These are phyloP conservation scores for Hyphodiscus sp. DNA, from an alignment of 2,329 filamentous ascomycete species.

Conservation along the genomic window DNA sequence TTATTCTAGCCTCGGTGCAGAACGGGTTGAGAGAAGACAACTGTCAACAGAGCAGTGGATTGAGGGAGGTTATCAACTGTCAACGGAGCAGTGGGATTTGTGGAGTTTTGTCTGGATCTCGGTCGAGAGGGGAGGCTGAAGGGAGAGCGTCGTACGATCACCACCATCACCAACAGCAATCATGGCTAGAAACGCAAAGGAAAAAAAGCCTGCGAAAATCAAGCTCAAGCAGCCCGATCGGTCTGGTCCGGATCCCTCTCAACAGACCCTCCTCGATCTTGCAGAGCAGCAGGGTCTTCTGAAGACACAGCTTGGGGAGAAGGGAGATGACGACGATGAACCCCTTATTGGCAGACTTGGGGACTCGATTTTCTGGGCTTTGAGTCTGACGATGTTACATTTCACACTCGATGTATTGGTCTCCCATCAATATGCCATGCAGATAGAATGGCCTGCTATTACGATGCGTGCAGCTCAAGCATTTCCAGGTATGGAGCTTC, in stretches of 20 bases:
- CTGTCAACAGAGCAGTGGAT: no score
- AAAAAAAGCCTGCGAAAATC: conserved; percentile 41
- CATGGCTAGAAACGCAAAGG: conserved; percentile 23
- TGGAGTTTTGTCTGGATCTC: no score
- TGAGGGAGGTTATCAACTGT: no score
- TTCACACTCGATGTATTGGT: conserved; percentile 75
- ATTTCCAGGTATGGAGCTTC: conserved; percentile 40
- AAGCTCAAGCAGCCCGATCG: conserved; percentile 65
- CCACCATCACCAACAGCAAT: conserved; percentile 41
- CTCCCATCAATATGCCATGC: conserved; percentile 69
- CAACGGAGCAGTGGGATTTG: no score
- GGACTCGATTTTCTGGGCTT: conserved; percentile 51
- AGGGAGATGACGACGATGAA: conserved; percentile 22
- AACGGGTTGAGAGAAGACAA: no score
- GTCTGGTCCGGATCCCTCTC: conserved; percentile 45
- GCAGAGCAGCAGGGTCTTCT: conserved; percentile 56
- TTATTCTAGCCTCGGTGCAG: no score
- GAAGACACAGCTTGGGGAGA: conserved; percentile 13
- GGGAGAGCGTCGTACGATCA: background rate
- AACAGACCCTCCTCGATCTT: conserved; percentile 67
- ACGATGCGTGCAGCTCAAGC: conserved; percentile 45
- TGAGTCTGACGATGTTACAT: conserved; percentile 64
- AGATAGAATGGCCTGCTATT: conserved; percentile 53
- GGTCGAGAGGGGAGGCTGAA: background rate
- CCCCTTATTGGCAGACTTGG: conserved; percentile 26